Evolutionary conservation across 768 basidiomycete species (phyloP).

Genomic region (Pleurotus salmoneostramineus): DNA sequence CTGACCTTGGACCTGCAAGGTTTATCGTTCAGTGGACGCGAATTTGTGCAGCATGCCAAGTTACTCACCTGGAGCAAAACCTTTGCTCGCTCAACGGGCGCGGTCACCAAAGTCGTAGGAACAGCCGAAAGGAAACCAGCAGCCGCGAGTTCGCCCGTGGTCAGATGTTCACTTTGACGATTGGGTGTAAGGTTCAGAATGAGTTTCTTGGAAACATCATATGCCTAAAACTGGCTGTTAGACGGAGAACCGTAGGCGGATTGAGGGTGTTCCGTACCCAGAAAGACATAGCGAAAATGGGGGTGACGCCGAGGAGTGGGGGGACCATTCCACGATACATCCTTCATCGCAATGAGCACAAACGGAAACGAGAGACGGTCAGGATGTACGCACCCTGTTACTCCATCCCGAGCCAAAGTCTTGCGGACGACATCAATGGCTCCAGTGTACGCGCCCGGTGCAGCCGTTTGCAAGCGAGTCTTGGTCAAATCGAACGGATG

Average conservation of each 20-base stretch:
- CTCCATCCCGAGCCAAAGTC: slow-evolving; percentile 86
- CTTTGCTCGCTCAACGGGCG: slow-evolving; percentile 95
- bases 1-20: slow-evolving; percentile 80
- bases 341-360: slow-evolving; percentile 30
- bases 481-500: slow-evolving; percentile 98
- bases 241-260: neutral
- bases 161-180: slow-evolving; percentile 57
- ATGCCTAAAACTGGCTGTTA: slow-evolving; percentile 46
- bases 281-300: slow-evolving; percentile 97
- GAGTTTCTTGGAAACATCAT: slow-evolving; percentile 88
- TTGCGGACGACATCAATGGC: slow-evolving; percentile 92
- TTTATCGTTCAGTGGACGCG: neutral
- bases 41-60: neutral
- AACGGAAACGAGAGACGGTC: neutral
- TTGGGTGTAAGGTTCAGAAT: slow-evolving; percentile 80
- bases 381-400: slow-evolving; percentile 61
- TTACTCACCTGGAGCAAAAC: slow-evolving; percentile 80
- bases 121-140: slow-evolving; percentile 95
- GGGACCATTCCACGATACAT: slow-evolving; percentile 93
- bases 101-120: slow-evolving; percentile 89
- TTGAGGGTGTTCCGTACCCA: slow-evolving; percentile 59
- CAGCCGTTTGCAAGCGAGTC: slow-evolving; percentile 92
- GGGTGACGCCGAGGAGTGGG: slow-evolving; percentile 91
- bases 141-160: slow-evolving; percentile 76
- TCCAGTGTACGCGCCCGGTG: slow-evolving; percentile 84